phyloP scores from a whole-genome alignment of 306 rosid species.

The Begonia loranthoides region DNA sequence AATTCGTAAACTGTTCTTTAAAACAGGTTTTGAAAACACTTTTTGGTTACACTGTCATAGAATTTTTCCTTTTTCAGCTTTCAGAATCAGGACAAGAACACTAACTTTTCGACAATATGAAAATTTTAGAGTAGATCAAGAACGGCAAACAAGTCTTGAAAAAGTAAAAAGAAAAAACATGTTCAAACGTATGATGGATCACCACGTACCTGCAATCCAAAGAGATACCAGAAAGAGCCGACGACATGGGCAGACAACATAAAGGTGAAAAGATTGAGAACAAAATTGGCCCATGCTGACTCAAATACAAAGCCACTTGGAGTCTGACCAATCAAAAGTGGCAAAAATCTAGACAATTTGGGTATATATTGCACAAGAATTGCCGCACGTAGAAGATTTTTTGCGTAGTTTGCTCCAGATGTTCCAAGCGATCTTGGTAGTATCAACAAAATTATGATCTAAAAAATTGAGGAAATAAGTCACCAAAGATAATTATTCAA shows the following conservation, averaged over 20 bases:
- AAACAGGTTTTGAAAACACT: too few relatives aligned
- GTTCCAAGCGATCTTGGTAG: slow-evolving; percentile 33
- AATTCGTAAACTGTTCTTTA: too few relatives aligned
- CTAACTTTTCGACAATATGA: too few relatives aligned
- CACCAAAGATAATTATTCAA: slow-evolving; percentile 13
- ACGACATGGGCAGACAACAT: slow-evolving; percentile 62
- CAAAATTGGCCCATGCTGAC: slow-evolving; percentile 65
- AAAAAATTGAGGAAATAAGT: too few relatives aligned
- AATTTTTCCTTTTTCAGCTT: too few relatives aligned
- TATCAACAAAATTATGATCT: slow-evolving; percentile 45
- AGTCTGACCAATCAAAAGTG: slow-evolving; percentile 54
- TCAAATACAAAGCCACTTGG: slow-evolving; percentile 66
- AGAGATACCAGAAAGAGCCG: slow-evolving; percentile 76
- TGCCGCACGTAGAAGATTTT: slow-evolving; percentile 47
- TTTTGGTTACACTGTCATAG: too few relatives aligned
- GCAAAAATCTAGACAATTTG: slow-evolving; percentile 50
- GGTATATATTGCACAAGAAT: slow-evolving; percentile 66
- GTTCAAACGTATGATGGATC: background rate
- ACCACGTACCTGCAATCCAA: slow-evolving; percentile 62
- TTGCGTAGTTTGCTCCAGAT: slow-evolving; percentile 69
- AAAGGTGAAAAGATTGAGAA: slow-evolving; percentile 62
- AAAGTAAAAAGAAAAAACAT: too few relatives aligned
- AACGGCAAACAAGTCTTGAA: too few relatives aligned
- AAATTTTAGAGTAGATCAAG: too few relatives aligned
- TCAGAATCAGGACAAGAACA: too few relatives aligned